Evolutionary conservation across 1,139 yeast genomes (phyloP).

Genomic region (Yamadazyma epiphylla): DNA sequence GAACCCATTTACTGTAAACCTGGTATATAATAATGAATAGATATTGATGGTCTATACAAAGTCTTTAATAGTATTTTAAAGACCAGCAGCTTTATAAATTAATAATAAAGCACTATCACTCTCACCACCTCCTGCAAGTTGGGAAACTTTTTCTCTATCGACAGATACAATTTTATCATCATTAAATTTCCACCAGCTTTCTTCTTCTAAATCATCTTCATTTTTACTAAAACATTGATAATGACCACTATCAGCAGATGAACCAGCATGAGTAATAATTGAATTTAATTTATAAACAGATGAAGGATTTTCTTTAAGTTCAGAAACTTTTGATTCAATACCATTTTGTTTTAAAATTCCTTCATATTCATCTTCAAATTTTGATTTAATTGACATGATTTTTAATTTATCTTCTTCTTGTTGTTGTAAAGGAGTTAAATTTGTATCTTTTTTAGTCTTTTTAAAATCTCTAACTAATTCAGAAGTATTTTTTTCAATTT

Average conservation of each 20-base stretch:
- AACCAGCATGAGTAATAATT: conserved; percentile 89
- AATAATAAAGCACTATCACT: conserved; percentile 91
- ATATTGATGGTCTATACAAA: neutral
- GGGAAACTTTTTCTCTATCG: conserved; percentile 73
- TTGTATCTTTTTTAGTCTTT: conserved; percentile 50
- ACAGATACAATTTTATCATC: conserved; percentile 87
- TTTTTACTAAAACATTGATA: conserved; percentile 87
- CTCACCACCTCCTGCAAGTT: conserved; percentile 96
- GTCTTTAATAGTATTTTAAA: neutral
- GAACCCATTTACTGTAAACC: too few species aligned
- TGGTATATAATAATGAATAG: neutral
- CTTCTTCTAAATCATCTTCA: conserved; percentile 57
- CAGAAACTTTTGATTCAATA: conserved; percentile 22
- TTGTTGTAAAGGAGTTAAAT: conserved; percentile 37
- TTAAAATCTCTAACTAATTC: conserved; percentile 76
- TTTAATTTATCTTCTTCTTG: conserved; percentile 48
- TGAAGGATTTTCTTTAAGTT: conserved; percentile 75
- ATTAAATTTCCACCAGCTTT: conserved; percentile 90
- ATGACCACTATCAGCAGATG: conserved; percentile 96
- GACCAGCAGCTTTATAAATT: conserved; percentile 76
- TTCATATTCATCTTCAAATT: conserved; percentile 41
- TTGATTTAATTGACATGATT: conserved; percentile 38
- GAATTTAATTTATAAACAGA: conserved; percentile 82
- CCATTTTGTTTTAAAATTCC: conserved; percentile 33
- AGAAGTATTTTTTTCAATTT: conserved; percentile 69